Base-by-base conservation (phyloP, 2,329 filamentous ascomycete species). In the Cladosporium cucumerinum region DNA sequence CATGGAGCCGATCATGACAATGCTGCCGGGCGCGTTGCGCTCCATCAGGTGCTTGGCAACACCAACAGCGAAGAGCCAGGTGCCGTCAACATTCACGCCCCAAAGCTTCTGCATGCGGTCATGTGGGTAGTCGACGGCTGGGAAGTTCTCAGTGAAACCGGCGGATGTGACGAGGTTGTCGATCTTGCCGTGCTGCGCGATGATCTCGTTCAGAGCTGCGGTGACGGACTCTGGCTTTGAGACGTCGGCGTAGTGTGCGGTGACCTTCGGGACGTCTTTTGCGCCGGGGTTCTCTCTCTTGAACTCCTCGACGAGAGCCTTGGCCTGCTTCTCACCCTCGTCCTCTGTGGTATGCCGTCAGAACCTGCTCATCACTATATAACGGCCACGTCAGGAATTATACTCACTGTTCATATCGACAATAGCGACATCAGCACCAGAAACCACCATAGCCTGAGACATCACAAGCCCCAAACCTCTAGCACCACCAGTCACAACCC, bases 1-100 rank as follows among this genome's bases (percentile, higher is more conserved):
- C 93, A 98, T 98, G 84, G 90, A 95, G 30, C 93, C 94, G 72
- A 97, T 92, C 78, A 97, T 94, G 80, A 97, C 92, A 77, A 98
- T 93, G 80, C 90, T 95, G 51, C 93, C 94, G 0, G 86, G 82
- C 5, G 85, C 82, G 76, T 93, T 88, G 73, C 91, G 87, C 75
- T 89, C 88, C 87, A 97, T 95, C 68, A 97, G 81, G 75, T 97
- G 93, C 75, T 91, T 91, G 34, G 93, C 94, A 10, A 97, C 89
- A 5, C 86, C 87, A 26, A 89, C 89, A 3, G 93, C 91, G 75
- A 94, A 97, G 39, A 97, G 83, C 77, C 96, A 97, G 63, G 93
- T 96, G 25, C 94, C 94, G 73, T 91, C 92, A 1, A 98, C 93
- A 70, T 97, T 97, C 75, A 97, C 94, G 58, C 87, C 88, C 92